Conservation (phyloP, 2,329 filamentous ascomycete species). For the Biscogniauxia marginata region DNA sequence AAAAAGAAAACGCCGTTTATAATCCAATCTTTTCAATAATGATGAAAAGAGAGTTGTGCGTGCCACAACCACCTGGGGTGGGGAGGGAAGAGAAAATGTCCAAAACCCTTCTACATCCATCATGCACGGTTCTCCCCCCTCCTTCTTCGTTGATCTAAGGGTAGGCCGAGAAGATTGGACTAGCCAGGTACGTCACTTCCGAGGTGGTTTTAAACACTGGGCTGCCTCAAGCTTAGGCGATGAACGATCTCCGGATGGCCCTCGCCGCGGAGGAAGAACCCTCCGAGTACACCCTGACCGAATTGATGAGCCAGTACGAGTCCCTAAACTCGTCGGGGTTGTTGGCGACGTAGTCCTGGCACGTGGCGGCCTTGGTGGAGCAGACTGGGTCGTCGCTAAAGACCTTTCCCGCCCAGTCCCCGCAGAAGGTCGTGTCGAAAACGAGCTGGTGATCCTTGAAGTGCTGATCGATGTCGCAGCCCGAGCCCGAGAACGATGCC, state of each 20-base stretch:
- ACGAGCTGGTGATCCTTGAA: slow-evolving; percentile 75
- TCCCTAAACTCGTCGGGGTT: slow-evolving; percentile 70
- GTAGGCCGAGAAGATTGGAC: too few relatives aligned
- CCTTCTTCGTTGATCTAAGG: background rate
- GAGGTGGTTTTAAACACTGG: too few relatives aligned
- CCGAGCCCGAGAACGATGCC: slow-evolving; percentile 64
- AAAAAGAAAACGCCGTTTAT: slow-evolving; percentile 4
- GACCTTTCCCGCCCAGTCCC: slow-evolving; percentile 76
- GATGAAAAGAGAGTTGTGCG: background rate
- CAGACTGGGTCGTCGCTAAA: slow-evolving; percentile 62
- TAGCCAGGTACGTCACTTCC: too few relatives aligned
- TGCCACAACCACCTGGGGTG: background rate
- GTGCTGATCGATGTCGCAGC: slow-evolving; percentile 68
- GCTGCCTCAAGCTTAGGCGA: slow-evolving; percentile 15
- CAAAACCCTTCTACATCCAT: too few relatives aligned
- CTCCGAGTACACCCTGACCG: slow-evolving; percentile 59
- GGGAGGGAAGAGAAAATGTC: background rate
- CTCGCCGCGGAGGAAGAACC: slow-evolving; percentile 3
- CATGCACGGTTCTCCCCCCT: background rate
- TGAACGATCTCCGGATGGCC: slow-evolving; percentile 16
- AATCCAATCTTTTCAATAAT: background rate
- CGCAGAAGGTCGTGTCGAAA: slow-evolving; percentile 83
- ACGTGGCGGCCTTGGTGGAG: slow-evolving; percentile 59
- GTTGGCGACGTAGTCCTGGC: slow-evolving; percentile 67
- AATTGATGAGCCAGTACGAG: slow-evolving; percentile 76